Base-by-base conservation (phyloP, 1,139 yeast species). In the Magnusiomyces suaveolens region DNA sequence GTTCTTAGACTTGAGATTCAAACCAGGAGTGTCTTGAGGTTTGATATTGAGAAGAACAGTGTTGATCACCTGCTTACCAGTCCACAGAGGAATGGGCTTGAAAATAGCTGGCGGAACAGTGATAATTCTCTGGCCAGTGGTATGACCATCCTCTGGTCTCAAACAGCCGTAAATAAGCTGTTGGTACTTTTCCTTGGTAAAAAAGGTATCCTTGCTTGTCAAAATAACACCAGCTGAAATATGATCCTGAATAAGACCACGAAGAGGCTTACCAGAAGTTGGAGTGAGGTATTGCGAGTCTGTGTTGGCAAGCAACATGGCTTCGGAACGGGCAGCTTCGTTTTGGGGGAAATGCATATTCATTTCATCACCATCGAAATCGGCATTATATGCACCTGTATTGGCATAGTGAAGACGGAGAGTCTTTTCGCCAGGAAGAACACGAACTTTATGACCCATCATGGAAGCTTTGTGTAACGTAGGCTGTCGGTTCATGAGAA, bases 321-420 rank as follows among this genome's bases (percentile, higher is more conserved):
- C 97, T 74, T 94, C 99, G 33, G 98, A 94, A 66, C 92, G 83
- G 16, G 98, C 98, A 64, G 88, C 88, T 74, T 92, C 97, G 71
- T 87, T 90, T 74, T 94, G 99, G 33, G 98, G 99, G 77, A 94
- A 92, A 74, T 94, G 98, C 97, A 94, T 86, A 70, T 94, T 94
- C 98, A 94, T 94, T 76, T 94, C 99, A 73, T 94, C 98, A 76
- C 99, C 98, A 75, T 94, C 98, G 66, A 94, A 94, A 80, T 94
- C 98, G 46, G 6, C 12, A 29, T 12, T 12, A 29, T 89, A 89
- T 53, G 98, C 97, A 75, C 97, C 97, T 50, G 98, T 94, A 70
- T 94, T 94, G 63, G 99, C 98, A 71, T 94, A 94, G 72, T 94
- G 99, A 71, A 94, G 78, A 69, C 99, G 82, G 64, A 94, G 77